These are phyloP conservation scores for Amphibolis antarctica DNA, from an alignment of 106 monocot species.

Conservation along the genomic window DNA sequence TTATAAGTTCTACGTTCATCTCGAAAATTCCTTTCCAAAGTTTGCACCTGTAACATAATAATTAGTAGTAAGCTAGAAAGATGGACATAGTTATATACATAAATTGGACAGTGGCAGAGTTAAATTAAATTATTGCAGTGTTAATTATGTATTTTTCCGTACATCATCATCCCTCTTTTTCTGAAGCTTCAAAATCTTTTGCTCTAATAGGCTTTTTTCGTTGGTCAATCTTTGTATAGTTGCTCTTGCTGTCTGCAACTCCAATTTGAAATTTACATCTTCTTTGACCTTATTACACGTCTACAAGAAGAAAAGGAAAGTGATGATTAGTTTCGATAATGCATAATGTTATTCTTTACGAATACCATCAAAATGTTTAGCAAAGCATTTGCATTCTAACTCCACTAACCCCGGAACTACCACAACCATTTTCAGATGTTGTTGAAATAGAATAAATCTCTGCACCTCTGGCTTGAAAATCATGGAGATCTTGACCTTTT, in stretches of 20 bases:
- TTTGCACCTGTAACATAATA: constrained; percentile 27
- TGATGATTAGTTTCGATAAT: neutral
- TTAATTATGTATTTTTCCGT: neutral
- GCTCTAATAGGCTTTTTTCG: constrained; percentile 69
- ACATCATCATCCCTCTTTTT: constrained; percentile 82
- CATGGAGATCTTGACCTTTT: no score
- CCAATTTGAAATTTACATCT: constrained; percentile 34
- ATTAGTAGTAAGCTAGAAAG: no score
- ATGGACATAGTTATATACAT: no score
- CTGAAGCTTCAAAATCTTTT: constrained; percentile 63
- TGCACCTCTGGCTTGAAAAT: neutral
- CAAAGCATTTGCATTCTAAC: neutral
- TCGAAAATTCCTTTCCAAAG: constrained; percentile 42
- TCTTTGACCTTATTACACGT: constrained; percentile 43
- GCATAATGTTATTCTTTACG: neutral
- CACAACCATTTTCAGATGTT: neutral
- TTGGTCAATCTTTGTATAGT: constrained; percentile 36
- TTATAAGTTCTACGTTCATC: constrained; percentile 43
- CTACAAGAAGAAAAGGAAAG: constrained; percentile 15
- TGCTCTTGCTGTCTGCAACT: constrained; percentile 58
- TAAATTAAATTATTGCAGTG: no score
- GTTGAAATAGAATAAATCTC: neutral
- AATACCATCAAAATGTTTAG: neutral
- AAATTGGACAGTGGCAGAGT: no score
- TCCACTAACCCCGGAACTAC: neutral